Conservation (phyloP, 2,329 filamentous ascomycete species). For the Ophiognomonia clavigignenti-juglandacearum region DNA sequence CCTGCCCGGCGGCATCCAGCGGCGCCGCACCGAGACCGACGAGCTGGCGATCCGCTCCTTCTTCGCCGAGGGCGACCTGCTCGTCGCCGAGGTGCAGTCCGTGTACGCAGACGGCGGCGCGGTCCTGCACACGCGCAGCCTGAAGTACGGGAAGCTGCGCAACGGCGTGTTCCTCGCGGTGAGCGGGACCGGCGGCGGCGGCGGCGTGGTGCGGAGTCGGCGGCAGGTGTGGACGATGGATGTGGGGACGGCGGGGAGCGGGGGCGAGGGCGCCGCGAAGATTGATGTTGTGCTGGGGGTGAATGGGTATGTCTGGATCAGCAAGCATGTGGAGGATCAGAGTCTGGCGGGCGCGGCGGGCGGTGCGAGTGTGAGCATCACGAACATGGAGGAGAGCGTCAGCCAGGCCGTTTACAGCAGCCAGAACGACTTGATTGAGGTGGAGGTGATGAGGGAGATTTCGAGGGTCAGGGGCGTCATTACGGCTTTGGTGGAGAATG, state of each 20-base stretch:
- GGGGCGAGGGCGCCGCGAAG: conserved; percentile 47
- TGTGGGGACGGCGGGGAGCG: conserved; percentile 27
- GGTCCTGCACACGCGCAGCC: conserved; percentile 78
- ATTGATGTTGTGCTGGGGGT: conserved; percentile 89
- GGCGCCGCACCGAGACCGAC: conserved; percentile 89
- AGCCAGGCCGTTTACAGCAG: conserved; percentile 86
- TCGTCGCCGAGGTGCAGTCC: conserved; percentile 92
- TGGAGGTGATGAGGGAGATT: conserved; percentile 81
- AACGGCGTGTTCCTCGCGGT: conserved; percentile 89
- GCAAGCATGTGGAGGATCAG: conserved; percentile 70
- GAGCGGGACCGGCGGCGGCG: conserved; percentile 75
- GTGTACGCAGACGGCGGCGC: conserved; percentile 83
- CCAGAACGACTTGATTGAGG: conserved; percentile 82
- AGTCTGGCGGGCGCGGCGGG: conserved; percentile 38
- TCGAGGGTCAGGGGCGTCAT: conserved; percentile 78
- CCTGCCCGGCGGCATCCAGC: conserved; percentile 84
- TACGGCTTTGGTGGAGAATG: conserved; percentile 74
- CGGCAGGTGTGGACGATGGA: conserved; percentile 85
- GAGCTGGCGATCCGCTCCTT: conserved; percentile 97
- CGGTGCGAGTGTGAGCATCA: conserved; percentile 63
- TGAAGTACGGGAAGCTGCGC: conserved; percentile 92
- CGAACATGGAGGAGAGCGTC: conserved; percentile 81
- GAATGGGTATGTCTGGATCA: conserved; percentile 96
- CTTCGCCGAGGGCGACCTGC: conserved; percentile 88
- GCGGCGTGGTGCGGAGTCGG: conserved; percentile 77